Evolutionary conservation across 805 yeast genomes (phyloP), one percentile per base, ranked within the genome.

Genomic region (Spathaspora sp.): DNA sequence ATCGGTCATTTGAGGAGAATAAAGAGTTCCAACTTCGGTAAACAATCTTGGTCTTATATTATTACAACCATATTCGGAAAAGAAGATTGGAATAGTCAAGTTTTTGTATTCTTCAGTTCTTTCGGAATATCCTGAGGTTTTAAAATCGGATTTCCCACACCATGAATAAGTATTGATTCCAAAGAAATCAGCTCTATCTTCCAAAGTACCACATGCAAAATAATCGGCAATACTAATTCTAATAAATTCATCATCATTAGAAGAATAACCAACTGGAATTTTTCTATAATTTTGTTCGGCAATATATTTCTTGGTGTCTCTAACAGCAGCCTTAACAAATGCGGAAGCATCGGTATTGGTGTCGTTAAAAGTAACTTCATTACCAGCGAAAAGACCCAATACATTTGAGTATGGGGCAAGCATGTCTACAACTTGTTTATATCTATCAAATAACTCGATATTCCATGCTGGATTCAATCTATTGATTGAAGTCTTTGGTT

Each of bases 351-450:
- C 86, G 12, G 97, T 88, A 70, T 89, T 92, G 47, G 90, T 73
- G 44, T 70, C 72, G 64, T 89, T 90, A 70, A 92, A 93, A 54
- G 93, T 83, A 49, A 94, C 98, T 78, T 93, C 99, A 71, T 94
- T 94, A 55, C 98, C 99, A 28, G 98, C 98, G 71, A 93, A 92
- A 79, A 89, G 92, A 2, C 98, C 99, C 56, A 93, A 77, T 17
- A 89, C 81, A 70, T 93, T 93, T 46, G 85, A 71, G 72, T 92
- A 93, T 60, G 80, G 76, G 53, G 83, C 81, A 75, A 94, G 81
- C 59, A 79, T 73, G 69, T 94, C 97, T 52, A 94, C 83, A 35
- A 93, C 97, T 26, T 78, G 70, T 47, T 87, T 84, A 75, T 93
- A 93, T 67, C 97, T 81, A 52, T 82, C 73, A 71, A 81, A 87